These are phyloP conservation scores for Gonapodya sp. DNA, from an alignment of 192 early-diverging fungal species.

Conservation along the genomic window DNA sequence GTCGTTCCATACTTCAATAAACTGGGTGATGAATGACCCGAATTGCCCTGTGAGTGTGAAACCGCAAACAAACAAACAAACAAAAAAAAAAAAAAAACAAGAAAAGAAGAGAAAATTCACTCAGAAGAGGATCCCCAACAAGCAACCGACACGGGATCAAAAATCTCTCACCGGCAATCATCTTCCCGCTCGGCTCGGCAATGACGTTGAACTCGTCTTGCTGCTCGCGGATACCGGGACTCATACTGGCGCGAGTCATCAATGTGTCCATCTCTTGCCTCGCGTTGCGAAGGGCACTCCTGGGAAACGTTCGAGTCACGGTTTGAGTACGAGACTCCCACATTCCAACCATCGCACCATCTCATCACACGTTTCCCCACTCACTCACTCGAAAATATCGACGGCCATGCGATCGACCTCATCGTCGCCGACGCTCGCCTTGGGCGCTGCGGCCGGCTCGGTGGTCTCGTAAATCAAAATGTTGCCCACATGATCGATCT, in stretches of 20 bases:
- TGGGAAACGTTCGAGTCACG: neutral
- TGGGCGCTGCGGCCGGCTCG: neutral
- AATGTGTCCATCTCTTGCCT: neutral
- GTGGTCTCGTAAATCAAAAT: neutral
- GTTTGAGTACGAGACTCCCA: too few species aligned
- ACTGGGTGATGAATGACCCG: neutral
- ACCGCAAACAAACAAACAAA: neutral
- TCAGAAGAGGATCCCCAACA: too few species aligned
- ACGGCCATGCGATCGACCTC: neutral
- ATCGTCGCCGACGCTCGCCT: neutral
- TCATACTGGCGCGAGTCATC: conserved; percentile 1
- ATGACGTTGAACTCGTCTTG: neutral
- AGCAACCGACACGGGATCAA: too few species aligned
- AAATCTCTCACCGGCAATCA: neutral
- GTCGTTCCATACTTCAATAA: neutral
- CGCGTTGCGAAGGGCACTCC: neutral
- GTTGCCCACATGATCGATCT: neutral
- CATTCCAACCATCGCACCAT: too few species aligned
- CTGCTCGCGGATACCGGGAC: neutral
- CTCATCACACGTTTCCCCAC: too few species aligned
- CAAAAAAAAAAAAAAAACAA: neutral
- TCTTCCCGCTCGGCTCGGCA: neutral
- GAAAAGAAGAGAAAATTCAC: too few species aligned
- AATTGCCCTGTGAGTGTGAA: neutral
- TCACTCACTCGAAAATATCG: neutral